These are phyloP conservation scores for Diversispora eburnea DNA, from an alignment of 192 early-diverging fungal species.

Conservation along the genomic window DNA sequence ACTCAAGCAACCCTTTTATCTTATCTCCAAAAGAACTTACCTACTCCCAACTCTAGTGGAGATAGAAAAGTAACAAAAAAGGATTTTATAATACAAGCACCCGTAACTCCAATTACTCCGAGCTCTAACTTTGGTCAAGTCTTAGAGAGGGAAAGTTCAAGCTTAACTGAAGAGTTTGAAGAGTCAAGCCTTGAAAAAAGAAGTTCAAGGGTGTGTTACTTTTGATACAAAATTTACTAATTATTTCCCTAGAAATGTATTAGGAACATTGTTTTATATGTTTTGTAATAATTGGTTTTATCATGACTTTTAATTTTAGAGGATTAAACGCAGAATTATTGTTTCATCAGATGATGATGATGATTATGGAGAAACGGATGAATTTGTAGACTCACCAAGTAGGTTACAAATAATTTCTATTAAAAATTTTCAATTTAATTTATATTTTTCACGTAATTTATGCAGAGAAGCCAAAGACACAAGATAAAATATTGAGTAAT, in stretches of 20 bases:
- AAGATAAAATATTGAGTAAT: no score
- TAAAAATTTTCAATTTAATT: no score
- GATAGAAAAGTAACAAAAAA: no score
- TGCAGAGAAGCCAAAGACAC: no score
- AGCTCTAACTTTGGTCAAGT: no score
- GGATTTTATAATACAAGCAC: neutral
- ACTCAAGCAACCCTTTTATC: neutral
- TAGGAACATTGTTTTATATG: no score
- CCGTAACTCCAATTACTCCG: neutral
- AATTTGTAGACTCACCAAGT: neutral
- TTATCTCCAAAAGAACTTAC: neutral
- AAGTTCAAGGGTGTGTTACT: neutral
- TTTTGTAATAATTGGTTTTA: neutral
- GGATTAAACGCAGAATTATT: conserved; percentile 21
- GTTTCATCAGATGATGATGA: conserved; percentile 20
- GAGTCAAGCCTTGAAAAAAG: neutral
- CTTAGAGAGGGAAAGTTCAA: neutral
- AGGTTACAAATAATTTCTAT: no score
- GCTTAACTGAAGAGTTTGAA: neutral
- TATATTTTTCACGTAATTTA: no score
- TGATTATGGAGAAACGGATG: neutral
- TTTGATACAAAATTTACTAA: no score
- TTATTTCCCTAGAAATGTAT: neutral
- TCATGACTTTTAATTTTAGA: neutral
- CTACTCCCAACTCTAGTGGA: neutral